These are phyloP conservation scores for Spergularia bocconei DNA, from an alignment of 148 eudicot species.

Conservation along the genomic window DNA sequence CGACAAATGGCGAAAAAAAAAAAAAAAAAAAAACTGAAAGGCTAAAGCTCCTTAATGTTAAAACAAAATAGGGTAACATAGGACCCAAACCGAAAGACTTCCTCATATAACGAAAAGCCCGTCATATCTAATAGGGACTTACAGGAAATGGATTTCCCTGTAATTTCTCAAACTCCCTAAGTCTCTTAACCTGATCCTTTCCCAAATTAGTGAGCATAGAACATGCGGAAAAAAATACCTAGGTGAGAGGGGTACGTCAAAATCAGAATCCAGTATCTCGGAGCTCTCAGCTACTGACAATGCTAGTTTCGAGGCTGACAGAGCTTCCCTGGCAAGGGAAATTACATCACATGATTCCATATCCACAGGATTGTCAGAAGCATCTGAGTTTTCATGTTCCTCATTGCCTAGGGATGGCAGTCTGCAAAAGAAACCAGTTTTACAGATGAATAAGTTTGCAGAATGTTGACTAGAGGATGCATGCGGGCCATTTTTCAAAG, in stretches of 20 bases:
- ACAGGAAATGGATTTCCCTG: neutral
- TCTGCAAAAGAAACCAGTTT: slow-evolving; percentile 38
- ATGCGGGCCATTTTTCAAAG: neutral
- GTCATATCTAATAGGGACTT: neutral
- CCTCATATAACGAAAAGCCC: neutral
- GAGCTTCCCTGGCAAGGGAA: slow-evolving; percentile 82
- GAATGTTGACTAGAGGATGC: neutral
- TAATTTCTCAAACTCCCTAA: neutral
- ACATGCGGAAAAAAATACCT: slow-evolving; percentile 38
- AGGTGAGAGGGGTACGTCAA: slow-evolving; percentile 35
- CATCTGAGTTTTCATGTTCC: slow-evolving; percentile 33
- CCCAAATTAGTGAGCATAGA: neutral
- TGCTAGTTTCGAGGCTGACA: slow-evolving; percentile 75
- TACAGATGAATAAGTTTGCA: neutral
- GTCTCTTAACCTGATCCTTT: neutral
- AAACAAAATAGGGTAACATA: neutral
- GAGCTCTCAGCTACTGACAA: slow-evolving; percentile 48
- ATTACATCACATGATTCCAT: slow-evolving; percentile 44
- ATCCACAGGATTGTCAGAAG: slow-evolving; percentile 27
- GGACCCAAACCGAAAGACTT: neutral
- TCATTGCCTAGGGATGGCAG: slow-evolving; percentile 37
- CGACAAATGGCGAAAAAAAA: neutral
- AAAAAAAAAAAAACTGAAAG: neutral
- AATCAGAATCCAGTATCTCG: slow-evolving; percentile 33
- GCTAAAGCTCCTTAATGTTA: neutral